Percentiles rank a stretch among this genome's conserved stretches.
Conservation (phyloP, 2,329 filamentous ascomycete species). For the Pseudocercospora ulei region DNA sequence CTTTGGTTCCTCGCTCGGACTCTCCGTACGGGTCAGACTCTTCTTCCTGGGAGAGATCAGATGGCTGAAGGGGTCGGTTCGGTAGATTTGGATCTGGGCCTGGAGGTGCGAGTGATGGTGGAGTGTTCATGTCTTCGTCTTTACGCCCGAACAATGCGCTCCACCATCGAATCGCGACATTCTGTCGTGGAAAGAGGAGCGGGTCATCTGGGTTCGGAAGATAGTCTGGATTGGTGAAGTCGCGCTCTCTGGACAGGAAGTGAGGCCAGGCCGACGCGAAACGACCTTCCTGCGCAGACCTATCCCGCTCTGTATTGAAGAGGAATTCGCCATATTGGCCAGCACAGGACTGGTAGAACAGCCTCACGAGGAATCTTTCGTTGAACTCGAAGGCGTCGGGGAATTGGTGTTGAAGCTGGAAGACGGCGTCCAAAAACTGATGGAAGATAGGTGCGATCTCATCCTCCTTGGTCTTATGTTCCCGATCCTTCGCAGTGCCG, state of each 20-base stretch:
- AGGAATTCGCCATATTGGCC: slow-evolving; percentile 96
- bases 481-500: slow-evolving; percentile 44
- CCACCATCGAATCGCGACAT: slow-evolving; percentile 83
- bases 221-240: slow-evolving; percentile 77
- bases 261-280: slow-evolving; percentile 94
- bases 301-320: slow-evolving; percentile 87
- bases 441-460: slow-evolving; percentile 96
- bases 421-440: slow-evolving; percentile 90
- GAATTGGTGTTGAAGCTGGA: slow-evolving; percentile 76
- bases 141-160: slow-evolving; percentile 73
- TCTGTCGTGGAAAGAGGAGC: slow-evolving; percentile 62
- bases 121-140: slow-evolving; percentile 85
- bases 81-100: slow-evolving; percentile 6
- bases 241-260: slow-evolving; percentile 67
- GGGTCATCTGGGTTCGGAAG: slow-evolving; percentile 67
- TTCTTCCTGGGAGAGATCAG: slow-evolving; percentile 1
- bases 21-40: background rate
- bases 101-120: slow-evolving; percentile 25
- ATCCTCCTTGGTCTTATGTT: slow-evolving; percentile 65
- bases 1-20: background rate
- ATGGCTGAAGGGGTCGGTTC: slow-evolving; percentile 5
- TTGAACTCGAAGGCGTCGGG: slow-evolving; percentile 92
- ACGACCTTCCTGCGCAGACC: slow-evolving; percentile 54
- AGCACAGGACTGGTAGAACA: slow-evolving; percentile 89
- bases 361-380: slow-evolving; percentile 76